A percentile compares a stretch with the other conserved stretches of the same genome.
Conservation (phyloP, 495 filamentous ascomycete genomes). For the Daldinia caldariorum region DNA sequence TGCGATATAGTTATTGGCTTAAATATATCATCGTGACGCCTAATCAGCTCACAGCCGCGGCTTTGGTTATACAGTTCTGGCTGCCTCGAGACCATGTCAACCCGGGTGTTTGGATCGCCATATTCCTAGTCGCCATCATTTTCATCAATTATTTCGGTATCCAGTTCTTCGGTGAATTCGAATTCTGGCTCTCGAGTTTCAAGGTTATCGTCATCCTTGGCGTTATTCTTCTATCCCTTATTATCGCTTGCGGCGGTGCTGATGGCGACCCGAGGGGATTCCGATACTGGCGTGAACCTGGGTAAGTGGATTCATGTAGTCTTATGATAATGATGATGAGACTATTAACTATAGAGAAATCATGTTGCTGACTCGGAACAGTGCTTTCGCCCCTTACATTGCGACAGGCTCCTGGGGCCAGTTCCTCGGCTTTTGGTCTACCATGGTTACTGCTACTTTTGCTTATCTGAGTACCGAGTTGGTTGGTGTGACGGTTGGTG, state of each 20-base stretch:
- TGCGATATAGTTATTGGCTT: constrained; percentile 62
- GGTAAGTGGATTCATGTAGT: constrained; percentile 59
- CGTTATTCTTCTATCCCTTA: constrained; percentile 70
- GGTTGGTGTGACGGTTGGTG: constrained; percentile 80
- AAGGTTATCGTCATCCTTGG: constrained; percentile 77
- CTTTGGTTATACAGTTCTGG: constrained; percentile 79
- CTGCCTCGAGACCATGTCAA: constrained; percentile 67
- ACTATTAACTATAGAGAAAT: background rate
- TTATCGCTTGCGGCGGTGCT: constrained; percentile 80
- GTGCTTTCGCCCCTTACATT: constrained; percentile 71
- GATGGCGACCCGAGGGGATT: constrained; percentile 80
- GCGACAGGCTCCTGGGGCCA: constrained; percentile 59
- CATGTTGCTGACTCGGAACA: constrained; percentile 53
- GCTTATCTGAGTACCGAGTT: constrained; percentile 88
- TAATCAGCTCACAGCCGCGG: constrained; percentile 80
- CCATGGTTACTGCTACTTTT: constrained; percentile 81
- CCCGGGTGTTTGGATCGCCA: constrained; percentile 76
- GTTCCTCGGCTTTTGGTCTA: constrained; percentile 82
- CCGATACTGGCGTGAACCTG: constrained; percentile 80
- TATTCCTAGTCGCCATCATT: constrained; percentile 71
- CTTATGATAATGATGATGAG: background rate
- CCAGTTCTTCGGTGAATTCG: constrained; percentile 78
- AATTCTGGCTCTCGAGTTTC: constrained; percentile 80
- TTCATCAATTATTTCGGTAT: constrained; percentile 71
- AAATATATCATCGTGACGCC: constrained; percentile 80